phyloP scores from a whole-genome alignment of 2,329 filamentous ascomycete species.

The Cladophialophora exuberans region DNA sequence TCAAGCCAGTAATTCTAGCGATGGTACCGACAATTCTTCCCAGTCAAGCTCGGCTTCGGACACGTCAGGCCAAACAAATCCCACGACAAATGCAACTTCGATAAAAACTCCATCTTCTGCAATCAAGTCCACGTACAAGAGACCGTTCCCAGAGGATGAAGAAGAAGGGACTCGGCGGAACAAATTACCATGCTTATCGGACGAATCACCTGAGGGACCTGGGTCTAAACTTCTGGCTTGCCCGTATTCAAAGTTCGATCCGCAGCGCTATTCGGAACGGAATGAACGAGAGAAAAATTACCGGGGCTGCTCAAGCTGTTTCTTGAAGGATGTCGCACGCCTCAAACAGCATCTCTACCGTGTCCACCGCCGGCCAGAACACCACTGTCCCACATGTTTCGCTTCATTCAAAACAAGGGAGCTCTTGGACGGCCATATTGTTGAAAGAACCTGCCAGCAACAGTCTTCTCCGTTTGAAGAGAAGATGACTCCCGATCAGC shows the following conservation, averaged over 20 bases:
- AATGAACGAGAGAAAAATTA: conserved; percentile 14
- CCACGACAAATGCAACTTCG: not conserved
- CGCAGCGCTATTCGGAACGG: conserved; percentile 11
- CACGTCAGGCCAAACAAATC: not conserved
- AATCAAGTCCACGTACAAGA: not conserved
- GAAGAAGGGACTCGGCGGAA: not conserved
- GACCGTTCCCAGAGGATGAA: not conserved
- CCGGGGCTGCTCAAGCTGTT: conserved; percentile 13
- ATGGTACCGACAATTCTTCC: conserved; percentile 1
- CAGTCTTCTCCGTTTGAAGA: conserved; percentile 10
- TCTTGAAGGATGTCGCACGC: conserved; percentile 9
- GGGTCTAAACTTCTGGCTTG: conserved; percentile 35
- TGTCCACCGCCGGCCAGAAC: conserved; percentile 13
- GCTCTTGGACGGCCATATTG: conserved; percentile 8
- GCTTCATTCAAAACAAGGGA: conserved; percentile 1
- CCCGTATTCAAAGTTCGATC: conserved; percentile 36
- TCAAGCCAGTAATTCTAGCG: not conserved
- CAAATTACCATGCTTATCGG: not conserved
- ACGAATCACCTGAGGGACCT: not conserved
- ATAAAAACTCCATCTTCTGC: not conserved
- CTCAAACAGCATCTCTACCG: conserved; percentile 26
- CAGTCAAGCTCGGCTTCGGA: not conserved
- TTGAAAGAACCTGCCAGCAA: conserved; percentile 1
- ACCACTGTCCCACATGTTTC: conserved; percentile 15
- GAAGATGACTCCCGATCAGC: conserved; percentile 26